phyloP scores from a whole-genome alignment of 176 grass and related monocot species.

The Bromus sterilis region DNA sequence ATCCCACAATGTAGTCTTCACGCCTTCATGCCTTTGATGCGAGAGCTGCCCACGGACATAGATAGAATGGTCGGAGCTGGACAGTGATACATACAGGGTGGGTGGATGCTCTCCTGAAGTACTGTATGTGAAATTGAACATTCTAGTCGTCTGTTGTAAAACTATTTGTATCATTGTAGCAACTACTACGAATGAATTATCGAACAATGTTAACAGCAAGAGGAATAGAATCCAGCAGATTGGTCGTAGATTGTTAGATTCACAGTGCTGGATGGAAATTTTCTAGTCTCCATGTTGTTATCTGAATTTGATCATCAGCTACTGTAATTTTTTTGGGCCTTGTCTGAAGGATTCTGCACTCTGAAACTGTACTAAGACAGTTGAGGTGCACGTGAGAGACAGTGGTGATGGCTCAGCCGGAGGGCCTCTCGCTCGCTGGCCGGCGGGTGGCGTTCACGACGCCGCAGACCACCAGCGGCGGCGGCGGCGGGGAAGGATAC shows the following conservation, averaged over 20 bases:
- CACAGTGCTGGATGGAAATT: not conserved
- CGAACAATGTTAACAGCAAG: constrained; percentile 5
- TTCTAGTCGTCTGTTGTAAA: not conserved
- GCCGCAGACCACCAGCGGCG: constrained; percentile 20
- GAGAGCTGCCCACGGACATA: not conserved
- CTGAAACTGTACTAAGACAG: not conserved
- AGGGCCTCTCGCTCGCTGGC: constrained; percentile 35
- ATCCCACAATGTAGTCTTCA: not conserved
- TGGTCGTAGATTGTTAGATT: not conserved
- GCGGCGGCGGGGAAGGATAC: constrained; percentile 14
- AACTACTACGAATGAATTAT: not conserved
- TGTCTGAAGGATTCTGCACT: not conserved
- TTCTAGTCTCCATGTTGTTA: not conserved
- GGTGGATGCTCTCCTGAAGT: not conserved
- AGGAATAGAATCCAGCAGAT: not conserved
- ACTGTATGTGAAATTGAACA: not conserved
- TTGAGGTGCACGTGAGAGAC: not conserved
- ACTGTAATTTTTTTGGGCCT: not conserved
- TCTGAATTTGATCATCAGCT: not conserved
- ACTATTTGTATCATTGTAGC: not conserved
- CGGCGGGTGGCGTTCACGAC: constrained; percentile 81
- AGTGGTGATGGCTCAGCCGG: constrained; percentile 21
- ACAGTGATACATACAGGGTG: not conserved
- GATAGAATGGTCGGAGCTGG: not conserved
- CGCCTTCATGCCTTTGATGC: not conserved